Percentiles rank a stretch among this genome's conserved stretches.
phyloP scores from a whole-genome alignment of 2,329 filamentous ascomycete species.

The Didymellaceae sp. region DNA sequence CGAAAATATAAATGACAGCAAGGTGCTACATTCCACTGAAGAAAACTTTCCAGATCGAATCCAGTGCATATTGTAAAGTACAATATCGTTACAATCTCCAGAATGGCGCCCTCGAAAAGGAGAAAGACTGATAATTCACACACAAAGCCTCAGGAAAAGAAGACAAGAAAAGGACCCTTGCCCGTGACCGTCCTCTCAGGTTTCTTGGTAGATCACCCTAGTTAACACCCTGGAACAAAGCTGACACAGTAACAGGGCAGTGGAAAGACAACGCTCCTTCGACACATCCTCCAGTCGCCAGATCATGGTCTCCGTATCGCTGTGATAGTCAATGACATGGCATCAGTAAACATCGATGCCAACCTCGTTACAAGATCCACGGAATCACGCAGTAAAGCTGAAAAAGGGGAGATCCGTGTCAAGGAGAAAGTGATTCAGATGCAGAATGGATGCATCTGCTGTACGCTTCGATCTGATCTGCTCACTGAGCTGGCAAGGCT shows the following conservation, averaged over 20 bases:
- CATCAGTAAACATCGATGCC: slow-evolving; percentile 67
- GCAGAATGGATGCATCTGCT: slow-evolving; percentile 78
- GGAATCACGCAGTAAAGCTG: slow-evolving; percentile 41
- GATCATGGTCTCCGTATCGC: slow-evolving; percentile 73
- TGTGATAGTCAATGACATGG: slow-evolving; percentile 76
- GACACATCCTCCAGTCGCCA: slow-evolving; percentile 68
- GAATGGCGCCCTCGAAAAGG: slow-evolving; percentile 31
- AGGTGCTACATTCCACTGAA: slow-evolving; percentile 1
- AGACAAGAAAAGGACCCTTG: slow-evolving; percentile 46
- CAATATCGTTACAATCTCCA: neutral
- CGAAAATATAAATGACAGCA: slow-evolving; percentile 27
- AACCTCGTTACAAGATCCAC: slow-evolving; percentile 60
- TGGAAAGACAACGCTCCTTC: slow-evolving; percentile 74
- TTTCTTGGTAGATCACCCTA: slow-evolving; percentile 56
- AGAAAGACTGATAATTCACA: slow-evolving; percentile 22
- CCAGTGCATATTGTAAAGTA: too few relatives aligned
- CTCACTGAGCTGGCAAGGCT: slow-evolving; percentile 72
- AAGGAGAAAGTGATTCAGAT: slow-evolving; percentile 71
- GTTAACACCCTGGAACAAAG: too few relatives aligned
- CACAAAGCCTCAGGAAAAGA: slow-evolving; percentile 16
- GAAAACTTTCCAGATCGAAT: neutral
- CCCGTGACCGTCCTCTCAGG: slow-evolving; percentile 68
- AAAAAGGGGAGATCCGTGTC: slow-evolving; percentile 56
- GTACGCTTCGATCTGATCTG: slow-evolving; percentile 73
- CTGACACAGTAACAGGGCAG: slow-evolving; percentile 60